These are phyloP conservation scores for Mycocentrospora acerina DNA, from an alignment of 2,329 filamentous ascomycete species.

Conservation along the genomic window DNA sequence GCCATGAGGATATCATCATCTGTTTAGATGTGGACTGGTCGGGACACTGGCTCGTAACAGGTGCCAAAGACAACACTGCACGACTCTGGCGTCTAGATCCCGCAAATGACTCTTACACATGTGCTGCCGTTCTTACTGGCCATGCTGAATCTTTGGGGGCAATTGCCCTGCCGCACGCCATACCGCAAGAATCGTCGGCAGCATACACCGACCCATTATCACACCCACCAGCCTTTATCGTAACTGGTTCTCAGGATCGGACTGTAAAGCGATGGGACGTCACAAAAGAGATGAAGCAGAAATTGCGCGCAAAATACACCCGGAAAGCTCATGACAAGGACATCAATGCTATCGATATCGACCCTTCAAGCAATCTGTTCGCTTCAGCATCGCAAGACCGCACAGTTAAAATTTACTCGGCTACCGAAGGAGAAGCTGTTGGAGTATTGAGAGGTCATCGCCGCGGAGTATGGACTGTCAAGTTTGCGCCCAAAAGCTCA, in stretches of 20 bases:
- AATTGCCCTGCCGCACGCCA: constrained; percentile 73
- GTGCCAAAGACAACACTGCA: constrained; percentile 94
- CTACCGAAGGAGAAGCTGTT: constrained; percentile 83
- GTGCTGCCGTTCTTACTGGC: constrained; percentile 79
- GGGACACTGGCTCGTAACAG: constrained; percentile 93
- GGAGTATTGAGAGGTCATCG: constrained; percentile 91
- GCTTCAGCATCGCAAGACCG: constrained; percentile 96
- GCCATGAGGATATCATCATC: constrained; percentile 94
- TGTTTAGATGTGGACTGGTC: constrained; percentile 95
- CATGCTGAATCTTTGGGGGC: constrained; percentile 94
- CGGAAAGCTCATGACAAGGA: constrained; percentile 98
- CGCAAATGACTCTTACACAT: constrained; percentile 71
- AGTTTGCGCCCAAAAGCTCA: constrained; percentile 79
- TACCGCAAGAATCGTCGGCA: constrained; percentile 67
- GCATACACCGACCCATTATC: constrained; percentile 73
- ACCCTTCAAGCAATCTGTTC: constrained; percentile 74
- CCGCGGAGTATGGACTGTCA: constrained; percentile 92
- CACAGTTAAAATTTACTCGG: constrained; percentile 95
- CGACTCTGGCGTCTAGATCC: constrained; percentile 86
- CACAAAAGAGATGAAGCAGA: constrained; percentile 51
- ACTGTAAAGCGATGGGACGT: constrained; percentile 95
- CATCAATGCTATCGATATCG: constrained; percentile 90
- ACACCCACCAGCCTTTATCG: constrained; percentile 77
- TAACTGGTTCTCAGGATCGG: constrained; percentile 93
- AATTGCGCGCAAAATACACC: constrained; percentile 73